Base-by-base conservation (phyloP, 352 stramenopile species). In the Halophytophthora polymorphica region DNA sequence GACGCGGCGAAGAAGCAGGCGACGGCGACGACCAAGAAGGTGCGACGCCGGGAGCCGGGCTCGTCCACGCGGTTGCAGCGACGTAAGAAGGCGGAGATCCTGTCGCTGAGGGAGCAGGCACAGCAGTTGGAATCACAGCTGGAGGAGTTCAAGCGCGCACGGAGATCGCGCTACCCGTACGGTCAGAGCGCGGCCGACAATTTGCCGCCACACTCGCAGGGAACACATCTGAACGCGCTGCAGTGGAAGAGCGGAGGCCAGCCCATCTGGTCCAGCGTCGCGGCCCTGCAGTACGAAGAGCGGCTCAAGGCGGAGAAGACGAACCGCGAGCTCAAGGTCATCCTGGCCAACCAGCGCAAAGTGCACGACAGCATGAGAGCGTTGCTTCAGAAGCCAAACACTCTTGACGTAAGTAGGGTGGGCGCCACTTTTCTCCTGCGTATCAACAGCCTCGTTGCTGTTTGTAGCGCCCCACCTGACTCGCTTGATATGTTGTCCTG, bases 61-160 rank as follows among this genome's bases (percentile, higher is more conserved):
- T 66, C 64, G 38, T 70, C 61, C 21, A 70, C 61, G 15, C 33
- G 15, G 6, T 28, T 70, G 7, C n/a, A 66, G 51, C 61, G 64
- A 17, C 61, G 61, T 2, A 70, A 70, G 34, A 64, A 65, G 44
- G 61, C 47, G 15, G 57, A 70, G 52, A 63, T 70, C 50, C 46
- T 58, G 31, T 38, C 60, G 15, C 33, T 70, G 15, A 29, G 56
- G 1, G 44, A 60, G 14, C 23, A 66, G 38, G 52, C 52, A 19
- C 8, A 48, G 41, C 36, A 31, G 4, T 48, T 70, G 0, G 61
- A 70, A 33, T 19, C 50, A 4, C 45, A 60, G 25, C 19, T 70
- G 34, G 44, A 42, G 34, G 21, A 58, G 19, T 29, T 70, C 2
- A 57, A 45, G 31, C 35, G 29, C 19, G 29, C 50, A 55, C 23